These are phyloP conservation scores for Cystobasidium onofrii DNA, from an alignment of 768 basidiomycete genomes.

Conservation along the genomic window DNA sequence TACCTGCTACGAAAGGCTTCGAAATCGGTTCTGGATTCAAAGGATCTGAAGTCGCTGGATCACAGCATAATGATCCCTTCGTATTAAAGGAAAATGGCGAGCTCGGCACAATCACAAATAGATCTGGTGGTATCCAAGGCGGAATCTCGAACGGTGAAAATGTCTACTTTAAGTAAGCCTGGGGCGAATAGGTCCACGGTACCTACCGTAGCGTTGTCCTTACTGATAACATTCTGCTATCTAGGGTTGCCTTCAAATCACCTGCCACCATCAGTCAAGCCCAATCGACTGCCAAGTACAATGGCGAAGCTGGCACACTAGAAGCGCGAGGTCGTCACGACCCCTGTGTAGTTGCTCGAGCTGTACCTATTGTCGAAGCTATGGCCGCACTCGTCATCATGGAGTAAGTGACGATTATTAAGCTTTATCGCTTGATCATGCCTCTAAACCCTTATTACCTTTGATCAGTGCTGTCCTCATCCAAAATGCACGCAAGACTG, in stretches of 20 bases:
- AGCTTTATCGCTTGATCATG: background rate
- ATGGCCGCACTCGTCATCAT: constrained; percentile 95
- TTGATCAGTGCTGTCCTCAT: constrained; percentile 61
- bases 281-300: constrained; percentile 84
- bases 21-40: constrained; percentile 95
- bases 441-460: background rate
- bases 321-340: constrained; percentile 89
- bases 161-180: constrained; percentile 70
- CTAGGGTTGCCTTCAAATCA: constrained; percentile 90
- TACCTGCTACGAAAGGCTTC: constrained; percentile 96
- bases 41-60: constrained; percentile 86
- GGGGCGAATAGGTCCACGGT: too few relatives aligned
- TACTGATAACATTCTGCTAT: background rate
- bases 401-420: constrained; percentile 50
- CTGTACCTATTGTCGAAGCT: constrained; percentile 75
- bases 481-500: constrained; percentile 71
- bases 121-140: constrained; percentile 95
- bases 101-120: constrained; percentile 79
- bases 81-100: constrained; percentile 57
- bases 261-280: constrained; percentile 93
- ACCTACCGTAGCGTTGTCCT: too few relatives aligned
- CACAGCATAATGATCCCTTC: constrained; percentile 87
- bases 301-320: constrained; percentile 77
- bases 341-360: constrained; percentile 77
- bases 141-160: constrained; percentile 96